Conservation (phyloP, 1,139 yeast species). For the Candida freyschussii region DNA sequence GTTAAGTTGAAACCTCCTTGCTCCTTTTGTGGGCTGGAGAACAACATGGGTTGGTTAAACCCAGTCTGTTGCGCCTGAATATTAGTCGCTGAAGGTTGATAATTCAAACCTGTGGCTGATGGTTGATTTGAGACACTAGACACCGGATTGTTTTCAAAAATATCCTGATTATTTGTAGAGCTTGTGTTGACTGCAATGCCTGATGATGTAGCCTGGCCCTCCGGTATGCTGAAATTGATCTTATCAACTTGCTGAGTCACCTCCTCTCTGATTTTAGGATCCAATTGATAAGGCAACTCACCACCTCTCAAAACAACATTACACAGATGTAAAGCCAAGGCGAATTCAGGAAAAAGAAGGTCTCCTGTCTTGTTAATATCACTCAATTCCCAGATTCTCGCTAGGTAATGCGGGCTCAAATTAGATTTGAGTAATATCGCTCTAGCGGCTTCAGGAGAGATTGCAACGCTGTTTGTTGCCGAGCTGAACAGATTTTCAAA, state of each 20-base stretch:
- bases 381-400: slow-evolving; percentile 85
- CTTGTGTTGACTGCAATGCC: slow-evolving; percentile 26
- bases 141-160: slow-evolving; percentile 19
- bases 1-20: slow-evolving; percentile 15
- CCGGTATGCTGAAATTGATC: slow-evolving; percentile 76
- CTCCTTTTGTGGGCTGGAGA: slow-evolving; percentile 23
- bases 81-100: too few relatives aligned
- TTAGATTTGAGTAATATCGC: slow-evolving; percentile 78
- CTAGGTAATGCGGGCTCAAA: slow-evolving; percentile 67
- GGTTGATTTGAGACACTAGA: not conserved
- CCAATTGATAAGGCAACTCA: slow-evolving; percentile 66
- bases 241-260: slow-evolving; percentile 86
- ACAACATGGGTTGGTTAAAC: slow-evolving; percentile 20
- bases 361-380: slow-evolving; percentile 86
- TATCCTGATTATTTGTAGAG: slow-evolving; percentile 5
- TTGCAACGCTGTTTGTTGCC: slow-evolving; percentile 72
- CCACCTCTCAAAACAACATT: slow-evolving; percentile 75
- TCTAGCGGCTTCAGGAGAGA: slow-evolving; percentile 75
- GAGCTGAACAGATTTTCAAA: slow-evolving; percentile 79
- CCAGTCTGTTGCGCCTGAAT: slow-evolving; percentile 14
- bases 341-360: slow-evolving; percentile 89
- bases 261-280: slow-evolving; percentile 72
- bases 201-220: slow-evolving; percentile 28
- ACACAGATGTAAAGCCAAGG: slow-evolving; percentile 86
- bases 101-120: slow-evolving; percentile 1